Evolutionary conservation across 129 eudicot genomes (phyloP).

Genomic region (Pseudognaphalium luteoalbum): DNA sequence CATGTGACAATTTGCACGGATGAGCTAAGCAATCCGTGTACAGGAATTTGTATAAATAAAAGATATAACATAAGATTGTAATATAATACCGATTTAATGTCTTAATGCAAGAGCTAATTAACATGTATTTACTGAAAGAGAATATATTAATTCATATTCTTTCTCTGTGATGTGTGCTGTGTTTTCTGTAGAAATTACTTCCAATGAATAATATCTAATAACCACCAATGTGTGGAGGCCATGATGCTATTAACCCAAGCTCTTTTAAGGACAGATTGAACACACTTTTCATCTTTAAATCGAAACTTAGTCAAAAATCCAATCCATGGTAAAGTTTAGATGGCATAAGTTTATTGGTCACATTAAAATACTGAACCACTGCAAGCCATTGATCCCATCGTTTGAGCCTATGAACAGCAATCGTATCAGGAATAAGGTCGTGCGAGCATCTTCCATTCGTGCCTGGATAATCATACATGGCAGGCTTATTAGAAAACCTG

Average conservation of each 20-base stretch:
- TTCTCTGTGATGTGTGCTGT: background rate
- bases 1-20: slow-evolving; percentile 14
- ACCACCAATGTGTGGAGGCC: background rate
- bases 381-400: slow-evolving; percentile 78
- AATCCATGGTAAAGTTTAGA: slow-evolving; percentile 40
- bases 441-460: slow-evolving; percentile 78
- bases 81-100: slow-evolving; percentile 13
- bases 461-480: slow-evolving; percentile 83
- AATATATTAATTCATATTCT: slow-evolving; percentile 33
- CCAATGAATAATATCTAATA: background rate
- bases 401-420: slow-evolving; percentile 73
- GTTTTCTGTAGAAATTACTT: slow-evolving; percentile 23
- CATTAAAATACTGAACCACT: slow-evolving; percentile 59
- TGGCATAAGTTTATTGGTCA: slow-evolving; percentile 45
- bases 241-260: background rate
- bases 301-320: slow-evolving; percentile 14
- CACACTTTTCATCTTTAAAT: background rate
- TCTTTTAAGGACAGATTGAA: background rate
- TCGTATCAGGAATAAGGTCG: slow-evolving; percentile 58
- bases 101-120: background rate
- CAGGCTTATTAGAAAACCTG: slow-evolving; percentile 70
- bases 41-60: slow-evolving; percentile 7
- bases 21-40: slow-evolving; percentile 23
- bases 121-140: slow-evolving; percentile 19
- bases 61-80: background rate